Base-by-base conservation (phyloP, 192 early-diverging fungal genomes). In the Lobulomyces angularis region DNA sequence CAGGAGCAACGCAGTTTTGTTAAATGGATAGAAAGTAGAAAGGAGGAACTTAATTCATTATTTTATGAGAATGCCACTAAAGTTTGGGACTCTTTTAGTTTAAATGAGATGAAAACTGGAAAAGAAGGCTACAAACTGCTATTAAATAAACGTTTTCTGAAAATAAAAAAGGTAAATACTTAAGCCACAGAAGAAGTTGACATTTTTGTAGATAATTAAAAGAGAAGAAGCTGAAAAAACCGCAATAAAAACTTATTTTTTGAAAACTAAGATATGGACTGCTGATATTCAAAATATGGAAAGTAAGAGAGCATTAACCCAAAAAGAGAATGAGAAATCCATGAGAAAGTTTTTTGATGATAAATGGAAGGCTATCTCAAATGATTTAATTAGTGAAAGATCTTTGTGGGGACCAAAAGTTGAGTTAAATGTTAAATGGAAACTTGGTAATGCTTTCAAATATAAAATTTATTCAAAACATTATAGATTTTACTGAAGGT, bases 201-300 rank as follows among this genome's bases (percentile, higher is more conserved):
- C n/a, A n/a, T n/a, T n/a, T n/a, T n/a, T n/a, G n/a, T n/a, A n/a
- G n/a, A n/a, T n/a, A n/a, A n/a, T n/a, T n/a, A n/a, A n/a, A n/a
- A n/a, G n/a, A n/a, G n/a, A n/a, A n/a, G n/a, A n/a, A n/a, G 25
- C 46, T 14, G 71, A 77, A 20, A 54, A 61, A 46, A 64, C 65
- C 21, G 51, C 68, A 16, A 42, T 80, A 8, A 40, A 51, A 3
- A 59, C 72, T 29, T 83, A 72, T 44, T 48, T 43, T 7, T 29
- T 44, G 18, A 74, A 72, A 49, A 78, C 77, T 19, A 29, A 48
- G 1, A 42, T 33, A 0, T 80, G 77, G 71, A 56, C 70, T 0
- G 45, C 45, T 5, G 71, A 71, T 18, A 73, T 80, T 18, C 65
- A 79, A 43, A 61, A 71, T 27, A 57, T 72, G 38, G 81, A 81